Conservation (phyloP, 805 yeast species). For the Saturnispora sanitii region DNA sequence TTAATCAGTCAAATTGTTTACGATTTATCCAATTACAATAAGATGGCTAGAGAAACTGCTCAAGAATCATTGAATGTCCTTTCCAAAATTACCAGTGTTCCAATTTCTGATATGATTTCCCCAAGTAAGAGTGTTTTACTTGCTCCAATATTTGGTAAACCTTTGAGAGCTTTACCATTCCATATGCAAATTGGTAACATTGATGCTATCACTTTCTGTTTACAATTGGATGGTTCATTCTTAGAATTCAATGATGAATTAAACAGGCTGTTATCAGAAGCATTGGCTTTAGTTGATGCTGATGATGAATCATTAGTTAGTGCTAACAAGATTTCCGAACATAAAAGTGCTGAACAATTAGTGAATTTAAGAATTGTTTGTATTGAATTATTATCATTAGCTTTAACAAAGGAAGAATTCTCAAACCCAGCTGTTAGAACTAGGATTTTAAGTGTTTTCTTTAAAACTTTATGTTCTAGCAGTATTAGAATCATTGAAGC, state of each 20-base stretch:
- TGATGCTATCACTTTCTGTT: slow-evolving; percentile 91
- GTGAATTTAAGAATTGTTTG: slow-evolving; percentile 85
- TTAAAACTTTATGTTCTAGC: slow-evolving; percentile 80
- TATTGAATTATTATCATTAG: slow-evolving; percentile 69
- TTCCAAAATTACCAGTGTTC: slow-evolving; percentile 58
- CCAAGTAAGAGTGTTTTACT: slow-evolving; percentile 76
- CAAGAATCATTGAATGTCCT: slow-evolving; percentile 58
- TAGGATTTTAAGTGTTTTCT: slow-evolving; percentile 83
- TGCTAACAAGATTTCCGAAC: slow-evolving; percentile 75
- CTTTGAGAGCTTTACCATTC: slow-evolving; percentile 91
- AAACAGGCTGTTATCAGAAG: slow-evolving; percentile 76
- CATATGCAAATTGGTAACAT: slow-evolving; percentile 98
- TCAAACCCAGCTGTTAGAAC: slow-evolving; percentile 60
- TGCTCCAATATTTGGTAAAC: slow-evolving; percentile 94
- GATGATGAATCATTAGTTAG: slow-evolving; percentile 93
- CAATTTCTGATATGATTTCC: slow-evolving; percentile 65
- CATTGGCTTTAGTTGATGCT: slow-evolving; percentile 90
- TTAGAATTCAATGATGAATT: slow-evolving; percentile 83
- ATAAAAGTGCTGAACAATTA: slow-evolving; percentile 80
- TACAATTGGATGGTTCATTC: slow-evolving; percentile 71
- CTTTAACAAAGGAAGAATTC: slow-evolving; percentile 77
- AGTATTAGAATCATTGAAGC: slow-evolving; percentile 86
- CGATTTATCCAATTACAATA: slow-evolving; percentile 84
- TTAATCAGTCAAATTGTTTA: slow-evolving; percentile 83
- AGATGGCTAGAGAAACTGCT: slow-evolving; percentile 72